Evolutionary conservation across 805 yeast genomes (phyloP).

Genomic region (Suhomyces sp.): DNA sequence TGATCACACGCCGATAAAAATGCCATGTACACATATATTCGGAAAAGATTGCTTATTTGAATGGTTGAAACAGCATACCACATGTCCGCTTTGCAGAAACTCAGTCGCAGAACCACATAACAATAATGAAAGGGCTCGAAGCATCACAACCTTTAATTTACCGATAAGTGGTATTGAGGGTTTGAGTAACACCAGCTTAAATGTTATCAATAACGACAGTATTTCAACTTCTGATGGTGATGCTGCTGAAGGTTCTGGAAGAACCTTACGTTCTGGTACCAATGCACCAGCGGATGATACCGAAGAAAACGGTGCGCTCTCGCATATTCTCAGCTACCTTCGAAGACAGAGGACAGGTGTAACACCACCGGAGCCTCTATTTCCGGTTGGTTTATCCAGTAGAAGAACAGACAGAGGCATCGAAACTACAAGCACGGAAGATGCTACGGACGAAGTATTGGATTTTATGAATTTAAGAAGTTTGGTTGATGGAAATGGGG

Average conservation of each 20-base stretch:
- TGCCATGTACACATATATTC: slow-evolving; percentile 87
- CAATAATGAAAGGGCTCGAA: slow-evolving; percentile 5
- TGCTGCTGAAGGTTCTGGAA: background rate
- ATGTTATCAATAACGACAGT: slow-evolving; percentile 9
- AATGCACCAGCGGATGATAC: slow-evolving; percentile 2
- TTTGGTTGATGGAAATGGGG: slow-evolving; percentile 18
- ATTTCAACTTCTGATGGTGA: background rate
- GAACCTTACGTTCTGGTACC: slow-evolving; percentile 14
- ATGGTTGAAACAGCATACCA: slow-evolving; percentile 73
- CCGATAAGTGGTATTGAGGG: slow-evolving; percentile 8
- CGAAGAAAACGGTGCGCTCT: slow-evolving; percentile 13
- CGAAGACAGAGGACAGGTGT: slow-evolving; percentile 13
- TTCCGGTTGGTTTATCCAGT: slow-evolving; percentile 51
- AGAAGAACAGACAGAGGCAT: slow-evolving; percentile 47
- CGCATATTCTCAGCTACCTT: slow-evolving; percentile 21
- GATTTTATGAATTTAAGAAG: slow-evolving; percentile 30
- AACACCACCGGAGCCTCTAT: slow-evolving; percentile 20
- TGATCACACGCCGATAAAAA: slow-evolving; percentile 61
- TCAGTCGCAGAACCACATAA: slow-evolving; percentile 15
- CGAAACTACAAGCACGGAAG: slow-evolving; percentile 27
- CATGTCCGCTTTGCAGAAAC: slow-evolving; percentile 86
- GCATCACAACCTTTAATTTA: slow-evolving; percentile 32
- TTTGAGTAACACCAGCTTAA: background rate
- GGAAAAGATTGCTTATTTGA: slow-evolving; percentile 82
- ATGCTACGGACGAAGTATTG: slow-evolving; percentile 14